These are phyloP conservation scores for Scedosporium apiospermum DNA, from an alignment of 2,329 filamentous ascomycete genomes.

Conservation along the genomic window DNA sequence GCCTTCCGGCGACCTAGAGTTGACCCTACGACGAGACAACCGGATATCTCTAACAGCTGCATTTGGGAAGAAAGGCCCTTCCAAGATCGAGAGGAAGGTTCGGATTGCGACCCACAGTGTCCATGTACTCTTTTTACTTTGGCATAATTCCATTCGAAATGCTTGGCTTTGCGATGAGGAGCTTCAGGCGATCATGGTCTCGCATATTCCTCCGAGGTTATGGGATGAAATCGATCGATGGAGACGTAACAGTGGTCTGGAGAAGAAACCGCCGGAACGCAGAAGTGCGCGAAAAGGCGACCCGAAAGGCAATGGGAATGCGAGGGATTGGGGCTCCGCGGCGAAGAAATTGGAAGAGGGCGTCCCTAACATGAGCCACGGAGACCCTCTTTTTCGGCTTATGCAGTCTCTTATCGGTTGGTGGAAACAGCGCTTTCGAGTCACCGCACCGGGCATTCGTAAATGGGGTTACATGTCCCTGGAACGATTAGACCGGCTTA, in stretches of 20 bases:
- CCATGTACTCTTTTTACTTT: slow-evolving; percentile 80
- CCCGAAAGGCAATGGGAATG: slow-evolving; percentile 17
- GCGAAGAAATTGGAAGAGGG: slow-evolving; percentile 62
- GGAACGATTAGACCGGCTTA: slow-evolving; percentile 63
- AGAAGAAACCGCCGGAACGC: slow-evolving; percentile 16
- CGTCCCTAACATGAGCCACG: slow-evolving; percentile 66
- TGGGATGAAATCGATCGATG: slow-evolving; percentile 67
- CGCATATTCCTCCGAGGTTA: slow-evolving; percentile 59
- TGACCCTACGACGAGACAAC: slow-evolving; percentile 56
- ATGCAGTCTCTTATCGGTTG: slow-evolving; percentile 69
- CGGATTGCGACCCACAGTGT: slow-evolving; percentile 74
- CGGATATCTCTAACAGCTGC: slow-evolving; percentile 52
- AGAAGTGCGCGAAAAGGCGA: slow-evolving; percentile 28
- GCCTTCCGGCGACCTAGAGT: slow-evolving; percentile 59
- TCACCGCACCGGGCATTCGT: slow-evolving; percentile 70
- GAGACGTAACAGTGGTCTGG: slow-evolving; percentile 57
- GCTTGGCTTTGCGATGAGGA: slow-evolving; percentile 71
- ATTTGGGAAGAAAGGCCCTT: slow-evolving; percentile 70
- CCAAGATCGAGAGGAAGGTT: slow-evolving; percentile 73
- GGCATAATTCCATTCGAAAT: slow-evolving; percentile 82
- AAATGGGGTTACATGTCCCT: slow-evolving; percentile 83
- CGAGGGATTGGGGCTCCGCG: slow-evolving; percentile 61
- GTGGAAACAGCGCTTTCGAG: slow-evolving; percentile 78
- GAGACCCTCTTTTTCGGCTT: slow-evolving; percentile 70
- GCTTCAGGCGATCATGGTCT: slow-evolving; percentile 65